phyloP scores from a whole-genome alignment of 1,284 basidiomycete species.

The Trametes hirsuta region DNA sequence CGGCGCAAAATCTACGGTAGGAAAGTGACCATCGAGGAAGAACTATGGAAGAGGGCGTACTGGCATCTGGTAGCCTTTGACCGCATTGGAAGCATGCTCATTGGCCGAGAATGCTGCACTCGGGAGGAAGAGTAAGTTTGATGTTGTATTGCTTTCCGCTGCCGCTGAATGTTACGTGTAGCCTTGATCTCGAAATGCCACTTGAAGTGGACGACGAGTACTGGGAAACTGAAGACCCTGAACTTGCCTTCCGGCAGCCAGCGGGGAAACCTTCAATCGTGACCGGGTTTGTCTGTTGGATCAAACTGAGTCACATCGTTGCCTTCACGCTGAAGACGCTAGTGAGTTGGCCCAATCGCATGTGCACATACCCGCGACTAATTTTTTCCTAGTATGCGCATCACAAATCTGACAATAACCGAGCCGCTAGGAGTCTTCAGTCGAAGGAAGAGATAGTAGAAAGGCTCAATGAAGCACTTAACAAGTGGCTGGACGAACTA shows the following conservation, averaged over 20 bases:
- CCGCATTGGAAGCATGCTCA: slow-evolving; percentile 60
- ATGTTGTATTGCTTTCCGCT: not conserved
- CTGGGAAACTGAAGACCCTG: slow-evolving; percentile 63
- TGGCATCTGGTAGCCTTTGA: slow-evolving; percentile 62
- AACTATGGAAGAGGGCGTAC: slow-evolving; percentile 55
- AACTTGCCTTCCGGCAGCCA: slow-evolving; percentile 65
- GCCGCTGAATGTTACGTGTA: slow-evolving; percentile 31
- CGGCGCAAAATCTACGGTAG: slow-evolving; percentile 39
- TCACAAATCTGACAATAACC: slow-evolving; percentile 52
- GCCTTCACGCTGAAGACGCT: slow-evolving; percentile 74
- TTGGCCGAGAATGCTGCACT: slow-evolving; percentile 74
- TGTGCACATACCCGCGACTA: no score
- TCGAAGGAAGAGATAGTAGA: slow-evolving; percentile 67
- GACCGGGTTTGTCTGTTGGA: slow-evolving; percentile 65
- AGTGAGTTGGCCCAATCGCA: slow-evolving; percentile 42
- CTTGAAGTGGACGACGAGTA: slow-evolving; percentile 87
- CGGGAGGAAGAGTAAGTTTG: slow-evolving; percentile 77
- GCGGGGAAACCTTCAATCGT: slow-evolving; percentile 60
- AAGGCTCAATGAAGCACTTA: slow-evolving; percentile 70
- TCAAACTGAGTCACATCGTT: slow-evolving; percentile 74
- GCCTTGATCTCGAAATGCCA: slow-evolving; percentile 80
- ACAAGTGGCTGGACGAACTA: slow-evolving; percentile 72
- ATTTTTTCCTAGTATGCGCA: slow-evolving; percentile 66
- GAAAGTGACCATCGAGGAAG: slow-evolving; percentile 43
- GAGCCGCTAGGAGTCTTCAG: slow-evolving; percentile 44